Evolutionary conservation across 352 stramenopile genomes (phyloP), one percentile per base, ranked within the genome.

Genomic region (Elongisporangium anandrum): DNA sequence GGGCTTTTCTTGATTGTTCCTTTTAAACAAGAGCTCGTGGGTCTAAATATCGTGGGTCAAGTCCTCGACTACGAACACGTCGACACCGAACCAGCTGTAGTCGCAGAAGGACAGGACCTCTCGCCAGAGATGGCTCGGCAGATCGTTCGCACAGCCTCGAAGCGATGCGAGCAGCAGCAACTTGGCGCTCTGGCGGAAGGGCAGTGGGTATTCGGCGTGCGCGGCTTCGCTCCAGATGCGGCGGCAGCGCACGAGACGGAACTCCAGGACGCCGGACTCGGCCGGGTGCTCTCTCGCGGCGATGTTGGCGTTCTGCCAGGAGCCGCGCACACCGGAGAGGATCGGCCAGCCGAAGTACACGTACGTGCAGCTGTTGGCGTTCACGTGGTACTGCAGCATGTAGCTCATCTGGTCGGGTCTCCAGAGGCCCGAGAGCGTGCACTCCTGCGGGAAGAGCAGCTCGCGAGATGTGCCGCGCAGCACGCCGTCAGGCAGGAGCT

Each of bases 381-480:
- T 59, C 69, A 81, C 78, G 22, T 67, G 50, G 64, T 88, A 90
- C 62, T 77, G 59, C 51, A 90, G 55, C 57, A 78, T 60, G 47
- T 83, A 90, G 50, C 62, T 69, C 16, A 88, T 16, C 10, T 73
- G 55, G 38, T 65, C 55, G 39, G 64, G 68, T 12, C 60, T 72
- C 80, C 80, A 90, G 54, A 69, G 68, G 8, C 80, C 80, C 12
- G 62, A 52, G 9, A 90, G 34, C 41, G 64, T 55, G 21, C 76
- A 87, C 39, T 80, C 66, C 59, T 86, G 77, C 2, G 68, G 65
- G 54, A 83, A 85, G 6, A 79, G 59, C n/a, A 83, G 48, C 48
- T 88, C 78, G 19, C 69, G 66, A 48, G 78, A 90, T 5, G 60
- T 72, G 0, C 80, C 80, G 1, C 61, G 66, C 9, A 86, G 56